These are phyloP conservation scores for Udeniomyces megalosporus DNA, from an alignment of 768 basidiomycete genomes.

Conservation along the genomic window DNA sequence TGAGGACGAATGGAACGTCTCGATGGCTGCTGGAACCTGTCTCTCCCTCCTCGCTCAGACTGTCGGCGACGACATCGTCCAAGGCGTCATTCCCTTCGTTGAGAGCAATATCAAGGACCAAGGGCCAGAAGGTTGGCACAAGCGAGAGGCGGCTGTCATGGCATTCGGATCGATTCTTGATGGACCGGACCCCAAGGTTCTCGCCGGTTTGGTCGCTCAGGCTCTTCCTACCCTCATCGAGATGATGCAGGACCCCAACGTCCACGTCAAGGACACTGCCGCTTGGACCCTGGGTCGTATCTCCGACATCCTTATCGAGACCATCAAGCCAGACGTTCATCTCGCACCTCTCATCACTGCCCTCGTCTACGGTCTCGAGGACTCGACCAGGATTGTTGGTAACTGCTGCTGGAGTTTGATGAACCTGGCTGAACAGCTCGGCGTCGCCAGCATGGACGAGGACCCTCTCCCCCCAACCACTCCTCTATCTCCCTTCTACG, in stretches of 20 bases:
- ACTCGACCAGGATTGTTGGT: constrained; percentile 67
- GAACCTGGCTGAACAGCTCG: constrained; percentile 85
- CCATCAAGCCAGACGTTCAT: constrained; percentile 79
- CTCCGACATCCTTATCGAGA: constrained; percentile 68
- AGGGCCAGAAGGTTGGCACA: constrained; percentile 60
- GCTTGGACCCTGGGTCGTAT: constrained; percentile 96
- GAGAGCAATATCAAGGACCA: constrained; percentile 75
- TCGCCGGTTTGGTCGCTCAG: constrained; percentile 81
- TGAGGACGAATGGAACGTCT: constrained; percentile 96
- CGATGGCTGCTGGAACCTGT: constrained; percentile 92
- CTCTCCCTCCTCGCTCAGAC: constrained; percentile 74
- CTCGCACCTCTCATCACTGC: constrained; percentile 67
- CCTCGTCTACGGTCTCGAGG: constrained; percentile 61
- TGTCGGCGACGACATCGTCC: constrained; percentile 77
- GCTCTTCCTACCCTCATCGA: constrained; percentile 83
- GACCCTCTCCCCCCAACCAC: constrained; percentile 42
- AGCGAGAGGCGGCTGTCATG: constrained; percentile 95
- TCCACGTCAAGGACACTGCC: constrained; percentile 86
- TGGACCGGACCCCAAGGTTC: constrained; percentile 73
- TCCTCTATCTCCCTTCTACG: constrained; percentile 73
- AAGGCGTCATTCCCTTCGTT: constrained; percentile 91
- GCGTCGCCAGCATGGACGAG: constrained; percentile 47
- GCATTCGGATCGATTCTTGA: constrained; percentile 95
- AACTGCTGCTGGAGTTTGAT: constrained; percentile 95
- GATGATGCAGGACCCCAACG: constrained; percentile 77